Conservation (phyloP, 2,329 filamentous ascomycete species). For the Alternaria solani region DNA sequence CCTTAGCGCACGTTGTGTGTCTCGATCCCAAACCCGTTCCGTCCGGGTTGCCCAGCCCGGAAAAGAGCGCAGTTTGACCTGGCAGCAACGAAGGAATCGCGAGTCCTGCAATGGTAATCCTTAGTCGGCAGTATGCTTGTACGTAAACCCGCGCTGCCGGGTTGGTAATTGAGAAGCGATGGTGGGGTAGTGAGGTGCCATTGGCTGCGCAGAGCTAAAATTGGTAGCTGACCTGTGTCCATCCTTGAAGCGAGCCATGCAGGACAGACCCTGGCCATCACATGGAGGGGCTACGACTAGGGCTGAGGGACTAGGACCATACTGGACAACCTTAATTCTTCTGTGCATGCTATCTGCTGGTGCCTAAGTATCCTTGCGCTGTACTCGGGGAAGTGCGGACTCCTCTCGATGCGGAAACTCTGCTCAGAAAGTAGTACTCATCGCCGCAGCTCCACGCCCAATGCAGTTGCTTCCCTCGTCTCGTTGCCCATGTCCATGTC, state of each 20-base stretch:
- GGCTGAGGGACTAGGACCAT: constrained; percentile 12
- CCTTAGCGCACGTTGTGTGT: constrained; percentile 5
- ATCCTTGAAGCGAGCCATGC: constrained; percentile 9
- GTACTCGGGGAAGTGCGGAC: constrained; percentile 4
- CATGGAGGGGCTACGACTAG: constrained; percentile 13
- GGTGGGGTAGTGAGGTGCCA: constrained; percentile 1
- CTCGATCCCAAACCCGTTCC: not conserved
- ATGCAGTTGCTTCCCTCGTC: constrained; percentile 7
- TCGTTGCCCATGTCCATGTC: constrained; percentile 7
- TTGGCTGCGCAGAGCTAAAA: constrained; percentile 12
- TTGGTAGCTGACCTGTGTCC: constrained; percentile 16
- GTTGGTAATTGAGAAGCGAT: constrained; percentile 5
- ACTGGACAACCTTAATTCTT: constrained; percentile 15
- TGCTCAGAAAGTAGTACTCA: not conserved
- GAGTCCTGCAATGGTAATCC: not conserved
- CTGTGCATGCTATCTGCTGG: constrained; percentile 9
- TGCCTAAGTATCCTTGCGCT: constrained; percentile 11
- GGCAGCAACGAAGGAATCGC: not conserved
- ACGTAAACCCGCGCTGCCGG: constrained; percentile 20
- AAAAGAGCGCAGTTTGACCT: not conserved
- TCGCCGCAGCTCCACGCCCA: not conserved
- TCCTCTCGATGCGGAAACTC: not conserved
- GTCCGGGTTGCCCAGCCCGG: not conserved
- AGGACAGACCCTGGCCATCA: constrained; percentile 16
- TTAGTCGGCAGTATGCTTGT: constrained; percentile 13